Evolutionary conservation across 2,329 filamentous ascomycete genomes (phyloP).

Genomic region (Stachybotrys elegans): DNA sequence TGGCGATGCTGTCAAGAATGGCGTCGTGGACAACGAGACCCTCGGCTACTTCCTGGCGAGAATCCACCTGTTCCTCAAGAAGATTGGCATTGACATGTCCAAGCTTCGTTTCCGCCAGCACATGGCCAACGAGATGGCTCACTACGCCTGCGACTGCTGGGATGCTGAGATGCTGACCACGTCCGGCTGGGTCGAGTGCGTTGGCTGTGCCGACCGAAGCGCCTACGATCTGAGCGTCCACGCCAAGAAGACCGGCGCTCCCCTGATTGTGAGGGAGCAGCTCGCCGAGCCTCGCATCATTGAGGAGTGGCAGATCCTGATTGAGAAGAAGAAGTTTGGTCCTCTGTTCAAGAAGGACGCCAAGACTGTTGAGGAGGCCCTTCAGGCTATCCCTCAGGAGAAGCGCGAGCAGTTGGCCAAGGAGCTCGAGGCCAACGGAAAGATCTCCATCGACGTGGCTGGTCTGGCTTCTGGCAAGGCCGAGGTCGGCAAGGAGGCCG

Average conservation of each 20-base stretch:
- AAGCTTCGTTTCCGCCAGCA: conserved; percentile 97
- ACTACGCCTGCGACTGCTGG: conserved; percentile 97
- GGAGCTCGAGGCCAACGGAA: conserved; percentile 67
- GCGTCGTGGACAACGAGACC: conserved; percentile 93
- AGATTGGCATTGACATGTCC: conserved; percentile 77
- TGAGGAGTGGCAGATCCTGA: conserved; percentile 81
- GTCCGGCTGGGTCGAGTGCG: conserved; percentile 97
- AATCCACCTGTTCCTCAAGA: conserved; percentile 84
- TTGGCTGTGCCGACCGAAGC: conserved; percentile 92
- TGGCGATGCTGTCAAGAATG: conserved; percentile 76
- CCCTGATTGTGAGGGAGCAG: conserved; percentile 78
- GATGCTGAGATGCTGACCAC: conserved; percentile 89
- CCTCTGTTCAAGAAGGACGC: conserved; percentile 93
- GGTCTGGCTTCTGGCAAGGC: conserved; percentile 65
- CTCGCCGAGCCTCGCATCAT: conserved; percentile 72
- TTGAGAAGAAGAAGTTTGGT: conserved; percentile 95
- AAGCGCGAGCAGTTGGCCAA: conserved; percentile 75
- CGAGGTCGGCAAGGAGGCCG: conserved; percentile 71
- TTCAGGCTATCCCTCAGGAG: conserved; percentile 73
- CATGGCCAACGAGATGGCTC: conserved; percentile 74
- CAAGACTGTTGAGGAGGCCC: conserved; percentile 75
- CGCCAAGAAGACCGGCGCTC: conserved; percentile 83
- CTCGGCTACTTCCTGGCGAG: conserved; percentile 95
- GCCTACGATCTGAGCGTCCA: conserved; percentile 93
- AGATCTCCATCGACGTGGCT: conserved; percentile 71